A percentile compares a stretch with the other conserved stretches of the same genome.
Conservation (phyloP, 1,139 yeast genomes). For the Torulaspora pretoriensis region DNA sequence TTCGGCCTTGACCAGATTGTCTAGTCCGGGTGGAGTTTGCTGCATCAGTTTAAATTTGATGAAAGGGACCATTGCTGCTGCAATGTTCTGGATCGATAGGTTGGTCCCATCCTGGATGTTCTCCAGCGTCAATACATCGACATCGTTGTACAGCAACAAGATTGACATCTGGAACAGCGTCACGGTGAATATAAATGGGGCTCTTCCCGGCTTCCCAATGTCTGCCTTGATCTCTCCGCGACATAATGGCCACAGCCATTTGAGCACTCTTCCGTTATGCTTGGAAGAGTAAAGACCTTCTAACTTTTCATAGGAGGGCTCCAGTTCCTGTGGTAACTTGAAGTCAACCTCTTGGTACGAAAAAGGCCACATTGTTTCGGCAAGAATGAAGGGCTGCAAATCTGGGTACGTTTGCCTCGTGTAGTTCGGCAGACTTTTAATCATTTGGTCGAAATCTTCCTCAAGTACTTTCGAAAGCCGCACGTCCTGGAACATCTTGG, state of each 20-base stretch:
- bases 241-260: conserved; percentile 95
- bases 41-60: conserved; percentile 71
- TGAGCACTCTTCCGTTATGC: conserved; percentile 83
- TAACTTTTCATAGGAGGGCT: conserved; percentile 61
- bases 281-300: conserved; percentile 65
- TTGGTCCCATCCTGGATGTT: conserved; percentile 67
- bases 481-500: conserved; percentile 96
- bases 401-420: conserved; percentile 47
- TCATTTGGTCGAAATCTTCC: conserved; percentile 53
- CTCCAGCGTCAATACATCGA: conserved; percentile 52
- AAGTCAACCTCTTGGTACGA: conserved; percentile 45
- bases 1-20: conserved; percentile 44
- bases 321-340: conserved; percentile 59
- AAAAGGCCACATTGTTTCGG: conserved; percentile 90
- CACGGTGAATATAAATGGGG: conserved; percentile 77
- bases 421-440: conserved; percentile 37
- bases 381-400: conserved; percentile 73
- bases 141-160: conserved; percentile 64
- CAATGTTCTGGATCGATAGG: conserved; percentile 59
- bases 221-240: conserved; percentile 92
- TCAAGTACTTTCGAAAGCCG: conserved; percentile 79
- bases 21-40: conserved; percentile 57
- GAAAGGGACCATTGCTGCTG: conserved; percentile 72
- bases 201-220: conserved; percentile 74
- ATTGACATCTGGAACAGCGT: conserved; percentile 86